A percentile compares a stretch with the other conserved stretches of the same genome.
These are phyloP conservation scores for Achaetomium macrosporum DNA, from an alignment of 2,329 filamentous ascomycete genomes.

Conservation along the genomic window DNA sequence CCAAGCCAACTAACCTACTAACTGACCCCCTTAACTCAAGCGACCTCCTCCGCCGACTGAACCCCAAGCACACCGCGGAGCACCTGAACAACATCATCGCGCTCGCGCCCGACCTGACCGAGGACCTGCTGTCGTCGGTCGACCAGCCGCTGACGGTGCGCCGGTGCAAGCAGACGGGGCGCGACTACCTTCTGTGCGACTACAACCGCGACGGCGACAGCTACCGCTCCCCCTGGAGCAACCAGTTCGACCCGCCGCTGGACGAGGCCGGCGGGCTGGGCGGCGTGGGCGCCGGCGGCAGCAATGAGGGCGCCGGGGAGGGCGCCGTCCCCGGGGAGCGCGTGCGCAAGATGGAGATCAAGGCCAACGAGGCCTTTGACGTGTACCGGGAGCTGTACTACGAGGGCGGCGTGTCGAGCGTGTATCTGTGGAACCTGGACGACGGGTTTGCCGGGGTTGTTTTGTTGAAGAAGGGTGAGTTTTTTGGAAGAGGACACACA, in stretches of 20 bases:
- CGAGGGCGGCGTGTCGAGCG: slow-evolving; percentile 90
- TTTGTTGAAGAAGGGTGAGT: slow-evolving; percentile 83
- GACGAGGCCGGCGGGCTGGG: slow-evolving; percentile 53
- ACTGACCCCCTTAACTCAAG: slow-evolving; percentile 43
- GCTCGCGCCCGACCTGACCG: slow-evolving; percentile 85
- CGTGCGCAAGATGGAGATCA: slow-evolving; percentile 88
- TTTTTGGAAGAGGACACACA: background rate
- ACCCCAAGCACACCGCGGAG: slow-evolving; percentile 82
- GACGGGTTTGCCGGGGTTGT: slow-evolving; percentile 97
- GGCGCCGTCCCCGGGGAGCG: slow-evolving; percentile 84
- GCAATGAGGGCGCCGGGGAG: slow-evolving; percentile 59
- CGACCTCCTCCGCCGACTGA: slow-evolving; percentile 95
- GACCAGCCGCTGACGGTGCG: slow-evolving; percentile 88
- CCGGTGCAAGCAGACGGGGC: slow-evolving; percentile 79
- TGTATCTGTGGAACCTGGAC: slow-evolving; percentile 97
- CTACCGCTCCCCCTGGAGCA: slow-evolving; percentile 98
- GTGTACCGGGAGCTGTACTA: slow-evolving; percentile 96
- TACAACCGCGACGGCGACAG: slow-evolving; percentile 99
- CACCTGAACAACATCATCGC: slow-evolving; percentile 87
- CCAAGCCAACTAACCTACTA: background rate
- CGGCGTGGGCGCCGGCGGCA: slow-evolving; percentile 46
- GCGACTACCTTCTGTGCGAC: slow-evolving; percentile 97
- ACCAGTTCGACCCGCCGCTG: slow-evolving; percentile 91
- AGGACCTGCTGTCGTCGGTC: slow-evolving; percentile 95
- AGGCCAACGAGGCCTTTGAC: slow-evolving; percentile 93